These are phyloP conservation scores for Buxus sempervirens DNA, from an alignment of 164 flowering plant genomes.

Conservation along the genomic window DNA sequence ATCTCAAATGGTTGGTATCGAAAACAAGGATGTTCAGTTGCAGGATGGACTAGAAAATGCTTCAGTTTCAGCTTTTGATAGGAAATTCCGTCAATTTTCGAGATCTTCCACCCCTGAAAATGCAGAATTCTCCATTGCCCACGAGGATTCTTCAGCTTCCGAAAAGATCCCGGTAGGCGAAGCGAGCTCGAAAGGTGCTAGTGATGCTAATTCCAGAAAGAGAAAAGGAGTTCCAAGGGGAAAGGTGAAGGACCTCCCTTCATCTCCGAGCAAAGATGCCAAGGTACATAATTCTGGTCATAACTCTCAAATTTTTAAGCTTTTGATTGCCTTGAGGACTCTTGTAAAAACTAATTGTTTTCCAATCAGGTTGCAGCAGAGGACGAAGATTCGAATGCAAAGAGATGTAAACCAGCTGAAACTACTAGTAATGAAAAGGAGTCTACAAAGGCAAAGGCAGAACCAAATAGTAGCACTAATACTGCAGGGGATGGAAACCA, in stretches of 20 bases:
- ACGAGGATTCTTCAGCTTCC: constrained; percentile 23
- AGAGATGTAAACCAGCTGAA: constrained; percentile 52
- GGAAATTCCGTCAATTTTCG: constrained; percentile 19
- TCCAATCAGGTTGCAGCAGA: constrained; percentile 33
- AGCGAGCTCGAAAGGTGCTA: constrained; percentile 9
- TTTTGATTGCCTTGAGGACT: neutral
- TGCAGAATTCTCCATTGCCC: constrained; percentile 16
- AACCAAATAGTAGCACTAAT: constrained; percentile 17
- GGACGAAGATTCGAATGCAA: constrained; percentile 40
- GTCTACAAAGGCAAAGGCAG: constrained; percentile 25
- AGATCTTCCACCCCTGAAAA: constrained; percentile 32
- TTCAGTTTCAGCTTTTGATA: constrained; percentile 21
- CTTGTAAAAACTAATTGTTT: neutral
- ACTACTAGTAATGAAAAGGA: constrained; percentile 23
- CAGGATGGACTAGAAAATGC: constrained; percentile 26
- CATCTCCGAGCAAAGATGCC: constrained; percentile 25
- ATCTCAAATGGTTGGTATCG: constrained; percentile 29
- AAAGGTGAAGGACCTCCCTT: constrained; percentile 22
- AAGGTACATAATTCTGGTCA: constrained; percentile 19
- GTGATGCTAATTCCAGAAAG: constrained; percentile 26
- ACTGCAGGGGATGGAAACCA: constrained; percentile 18
- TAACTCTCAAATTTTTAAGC: neutral
- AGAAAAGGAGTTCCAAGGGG: constrained; percentile 27
- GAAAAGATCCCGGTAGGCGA: constrained; percentile 23
- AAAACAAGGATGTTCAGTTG: constrained; percentile 15